Conservation (phyloP, 2,329 filamentous ascomycete species). For the Aureobasidium sp. region DNA sequence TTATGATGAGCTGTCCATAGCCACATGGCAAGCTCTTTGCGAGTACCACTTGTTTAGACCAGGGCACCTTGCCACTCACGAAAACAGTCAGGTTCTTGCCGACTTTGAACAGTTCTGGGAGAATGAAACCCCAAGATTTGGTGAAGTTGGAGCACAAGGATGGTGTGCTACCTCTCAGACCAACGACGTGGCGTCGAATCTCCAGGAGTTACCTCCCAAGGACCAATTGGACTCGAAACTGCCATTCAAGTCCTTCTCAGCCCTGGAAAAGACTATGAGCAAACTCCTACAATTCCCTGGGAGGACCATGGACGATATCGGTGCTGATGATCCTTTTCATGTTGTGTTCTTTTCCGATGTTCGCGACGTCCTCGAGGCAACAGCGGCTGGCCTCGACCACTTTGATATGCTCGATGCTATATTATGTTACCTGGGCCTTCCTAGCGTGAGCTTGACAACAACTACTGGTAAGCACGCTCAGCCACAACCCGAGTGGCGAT, state of each 20-base stretch:
- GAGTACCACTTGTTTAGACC: constrained; percentile 62
- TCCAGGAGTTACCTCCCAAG: neutral
- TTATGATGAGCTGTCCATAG: constrained; percentile 66
- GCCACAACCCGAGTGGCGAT: neutral
- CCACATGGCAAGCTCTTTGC: constrained; percentile 72
- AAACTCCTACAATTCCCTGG: constrained; percentile 52
- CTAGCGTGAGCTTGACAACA: constrained; percentile 34
- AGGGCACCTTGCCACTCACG: neutral
- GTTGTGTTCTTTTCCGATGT: constrained; percentile 75
- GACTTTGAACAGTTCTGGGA: constrained; percentile 76
- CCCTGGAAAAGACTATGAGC: constrained; percentile 46
- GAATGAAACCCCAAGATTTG: constrained; percentile 67
- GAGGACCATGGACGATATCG: constrained; percentile 63
- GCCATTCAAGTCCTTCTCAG: constrained; percentile 37
- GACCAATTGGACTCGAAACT: constrained; percentile 16
- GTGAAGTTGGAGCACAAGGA: constrained; percentile 61
- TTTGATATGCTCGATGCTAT: constrained; percentile 58
- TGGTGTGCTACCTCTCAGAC: constrained; percentile 49
- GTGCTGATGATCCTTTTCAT: constrained; percentile 60
- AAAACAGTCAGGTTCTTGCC: constrained; percentile 16
- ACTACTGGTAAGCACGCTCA: neutral
- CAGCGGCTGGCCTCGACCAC: constrained; percentile 29
- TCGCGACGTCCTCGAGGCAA: constrained; percentile 48
- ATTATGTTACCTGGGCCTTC: constrained; percentile 36
- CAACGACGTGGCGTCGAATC: constrained; percentile 13